A percentile compares a stretch with the other conserved stretches of the same genome.
These are phyloP conservation scores for Casuarina equisetifolia DNA, from an alignment of 306 rosid species.

Conservation along the genomic window DNA sequence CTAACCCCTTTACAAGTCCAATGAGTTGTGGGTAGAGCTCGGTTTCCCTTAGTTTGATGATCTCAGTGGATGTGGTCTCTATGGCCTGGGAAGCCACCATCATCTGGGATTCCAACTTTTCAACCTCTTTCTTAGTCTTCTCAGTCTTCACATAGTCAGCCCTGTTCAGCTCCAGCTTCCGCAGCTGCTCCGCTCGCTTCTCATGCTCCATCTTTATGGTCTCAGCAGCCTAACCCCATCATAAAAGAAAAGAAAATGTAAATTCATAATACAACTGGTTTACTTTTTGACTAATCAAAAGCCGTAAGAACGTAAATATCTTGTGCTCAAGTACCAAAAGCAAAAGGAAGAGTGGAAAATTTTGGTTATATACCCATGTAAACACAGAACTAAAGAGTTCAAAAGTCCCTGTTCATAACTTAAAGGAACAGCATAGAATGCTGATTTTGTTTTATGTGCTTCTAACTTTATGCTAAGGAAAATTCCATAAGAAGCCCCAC, in stretches of 20 bases:
- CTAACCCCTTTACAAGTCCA: slow-evolving; percentile 90
- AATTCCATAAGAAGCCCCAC: neutral
- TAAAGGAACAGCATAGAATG: neutral
- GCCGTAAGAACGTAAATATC: neutral
- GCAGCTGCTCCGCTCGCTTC: slow-evolving; percentile 58
- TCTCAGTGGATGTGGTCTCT: slow-evolving; percentile 83
- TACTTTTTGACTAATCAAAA: neutral
- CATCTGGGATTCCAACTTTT: slow-evolving; percentile 86
- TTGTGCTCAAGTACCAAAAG: slow-evolving; percentile 3
- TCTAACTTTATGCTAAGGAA: neutral
- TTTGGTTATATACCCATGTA: neutral
- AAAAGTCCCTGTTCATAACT: neutral
- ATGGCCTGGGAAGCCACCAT: slow-evolving; percentile 92
- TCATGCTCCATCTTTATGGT: slow-evolving; percentile 69
- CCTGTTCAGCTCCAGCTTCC: slow-evolving; percentile 87
- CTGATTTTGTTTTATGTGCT: slow-evolving; percentile 1
- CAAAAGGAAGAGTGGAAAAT: neutral
- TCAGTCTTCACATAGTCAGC: slow-evolving; percentile 84
- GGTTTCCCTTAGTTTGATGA: slow-evolving; percentile 73
- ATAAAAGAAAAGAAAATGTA: neutral
- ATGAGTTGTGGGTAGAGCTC: slow-evolving; percentile 87
- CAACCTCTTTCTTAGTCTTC: slow-evolving; percentile 87
- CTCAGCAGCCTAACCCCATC: slow-evolving; percentile 67
- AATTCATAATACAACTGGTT: neutral
- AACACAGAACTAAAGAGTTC: neutral